Evolutionary conservation across 331 rosid species (phyloP), one percentile per base, ranked within the genome.

Genomic region (Malus hybrid): DNA sequence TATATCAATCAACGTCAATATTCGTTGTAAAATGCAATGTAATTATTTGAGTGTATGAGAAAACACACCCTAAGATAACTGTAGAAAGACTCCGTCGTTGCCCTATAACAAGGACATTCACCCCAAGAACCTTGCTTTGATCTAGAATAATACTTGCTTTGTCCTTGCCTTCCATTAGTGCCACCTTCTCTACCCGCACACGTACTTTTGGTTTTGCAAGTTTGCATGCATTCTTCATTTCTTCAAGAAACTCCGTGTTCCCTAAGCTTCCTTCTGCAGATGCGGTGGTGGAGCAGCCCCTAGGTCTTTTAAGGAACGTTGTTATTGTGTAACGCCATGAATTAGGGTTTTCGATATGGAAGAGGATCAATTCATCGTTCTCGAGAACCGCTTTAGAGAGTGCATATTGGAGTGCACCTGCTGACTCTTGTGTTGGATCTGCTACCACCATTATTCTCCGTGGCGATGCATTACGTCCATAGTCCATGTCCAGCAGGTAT

Each of bases 361-460:
- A 77, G 3, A 90, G 89, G 59, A 93, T 85, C 86, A 93, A 67
- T 73, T 90, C 93, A 19, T 93, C 97, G 29, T 86, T 82, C 28
- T 89, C 93, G 15, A 82, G 9, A 5, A 90, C 76, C 0, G 87
- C 88, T 63, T 93, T 88, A 0, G 86, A 85, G 4, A 93, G 85
- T 8, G 95, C 86, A 44, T 90, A 93, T 67, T 90, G 95, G 1
- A 90, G 74, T 10, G 95, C 98, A 3, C 84, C 86, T 0, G 93
- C 88, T 15, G 97, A 90, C 57, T 93, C 98, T 9, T 91, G 78
- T 3, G 89, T 87, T 4, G 95, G 93, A 18, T 90, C 97, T 0
- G 92, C 90, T 7, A 89, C 91, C 19, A 90, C 93, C 93, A 93
- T 87, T 7, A 93, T 82, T 77, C 84, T 89, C 9, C 87, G 77